Evolutionary conservation across 73 alveolate species (phyloP), one percentile per base, ranked within the genome.

Genomic region (Paramecium sonneborni): DNA sequence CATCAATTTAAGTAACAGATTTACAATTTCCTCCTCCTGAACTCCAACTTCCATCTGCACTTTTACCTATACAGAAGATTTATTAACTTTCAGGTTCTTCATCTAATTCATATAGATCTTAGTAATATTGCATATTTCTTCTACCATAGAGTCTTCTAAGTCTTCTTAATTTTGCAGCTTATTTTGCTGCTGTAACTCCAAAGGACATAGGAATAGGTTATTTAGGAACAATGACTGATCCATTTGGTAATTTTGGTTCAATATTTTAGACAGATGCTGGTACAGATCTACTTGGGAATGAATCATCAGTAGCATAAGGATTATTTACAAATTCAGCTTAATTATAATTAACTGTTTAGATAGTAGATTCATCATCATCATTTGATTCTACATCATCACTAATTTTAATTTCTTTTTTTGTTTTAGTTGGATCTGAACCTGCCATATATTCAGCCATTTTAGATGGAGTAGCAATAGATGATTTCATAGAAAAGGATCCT

Each of bases 381-480:
- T 20, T 3, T 0, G 44, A 12, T 7, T 67, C 48, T 6, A 21
- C 84, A 67, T 32, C 44, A 30, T 67, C 38, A 1, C 28, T 30
- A 9, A 67, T 67, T 32, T 67, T 30, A 28, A 67, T 67, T 0
- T 67, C 84, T 26, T 30, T 32, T 9, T 26, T 32, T 9, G 20
- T 6, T 32, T 67, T 67, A 15, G 84, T 67, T 5, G 44, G 38
- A 67, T 67, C 84, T 67, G 44, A 24, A 12, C 84, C 84, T 67
- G 48, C 84, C 23, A 67, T 21, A 67, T 67, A 67, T 30, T 26
- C 84, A 67, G 84, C 87, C 67, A 74, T 74, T 15, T 74, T 74
- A 35, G 87, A 35, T 32, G 87, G 87, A 35, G 87, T 74, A 15
- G 87, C 87, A 14, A 30, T 34, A 38, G 87, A 28, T 3, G 87